A percentile compares a stretch with the other conserved stretches of the same genome.
Conservation (phyloP, 176 grass and related monocot genomes). For the Musa acuminata region DNA sequence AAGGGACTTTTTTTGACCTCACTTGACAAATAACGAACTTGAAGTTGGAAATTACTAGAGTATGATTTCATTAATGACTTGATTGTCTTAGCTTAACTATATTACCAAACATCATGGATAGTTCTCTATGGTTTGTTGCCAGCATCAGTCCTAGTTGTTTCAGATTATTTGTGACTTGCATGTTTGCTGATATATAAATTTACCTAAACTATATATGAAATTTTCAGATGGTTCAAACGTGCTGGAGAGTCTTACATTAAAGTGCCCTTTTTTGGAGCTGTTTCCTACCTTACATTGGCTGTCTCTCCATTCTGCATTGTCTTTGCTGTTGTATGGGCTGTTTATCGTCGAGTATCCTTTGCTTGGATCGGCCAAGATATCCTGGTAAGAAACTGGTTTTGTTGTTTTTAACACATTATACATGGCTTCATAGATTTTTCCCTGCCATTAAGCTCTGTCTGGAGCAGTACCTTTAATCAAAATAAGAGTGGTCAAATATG, state of each 20-base stretch:
- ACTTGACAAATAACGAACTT: no score
- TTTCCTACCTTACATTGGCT: constrained; percentile 77
- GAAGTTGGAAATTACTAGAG: no score
- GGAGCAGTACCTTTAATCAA: no score
- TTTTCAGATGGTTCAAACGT: constrained; percentile 89
- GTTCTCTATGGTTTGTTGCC: neutral
- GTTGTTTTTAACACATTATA: neutral
- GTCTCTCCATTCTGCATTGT: constrained; percentile 76
- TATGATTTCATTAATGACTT: no score
- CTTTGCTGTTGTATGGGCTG: constrained; percentile 75
- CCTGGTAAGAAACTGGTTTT: constrained; percentile 47
- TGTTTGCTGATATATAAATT: no score
- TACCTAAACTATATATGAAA: constrained; percentile 1
- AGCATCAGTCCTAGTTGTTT: neutral
- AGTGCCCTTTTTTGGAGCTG: constrained; percentile 79
- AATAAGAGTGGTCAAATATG: no score
- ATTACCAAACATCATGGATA: no score
- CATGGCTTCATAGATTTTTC: no score
- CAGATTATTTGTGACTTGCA: neutral
- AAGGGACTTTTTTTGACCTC: no score
- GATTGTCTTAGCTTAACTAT: no score
- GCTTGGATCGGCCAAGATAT: constrained; percentile 99
- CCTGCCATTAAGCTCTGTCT: no score
- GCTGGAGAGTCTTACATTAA: constrained; percentile 71
- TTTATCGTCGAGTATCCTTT: constrained; percentile 43